phyloP scores from a whole-genome alignment of 2,329 filamentous ascomycete species.

The Xylariaceae sp. region DNA sequence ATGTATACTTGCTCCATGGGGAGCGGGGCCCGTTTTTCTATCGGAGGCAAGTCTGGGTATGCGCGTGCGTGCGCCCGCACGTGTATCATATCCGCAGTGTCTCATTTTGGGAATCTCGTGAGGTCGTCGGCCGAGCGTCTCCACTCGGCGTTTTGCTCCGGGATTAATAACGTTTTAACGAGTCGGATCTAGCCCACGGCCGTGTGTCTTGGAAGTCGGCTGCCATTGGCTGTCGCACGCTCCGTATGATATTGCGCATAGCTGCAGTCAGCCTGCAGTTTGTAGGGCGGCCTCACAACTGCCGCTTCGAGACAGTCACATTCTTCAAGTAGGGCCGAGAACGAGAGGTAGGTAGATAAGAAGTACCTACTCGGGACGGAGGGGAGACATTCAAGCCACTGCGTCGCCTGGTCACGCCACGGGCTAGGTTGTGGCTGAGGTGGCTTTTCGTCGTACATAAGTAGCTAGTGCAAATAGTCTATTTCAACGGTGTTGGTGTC shows the following conservation, averaged over 20 bases:
- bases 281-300: neutral
- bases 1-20: slow-evolving; percentile 22
- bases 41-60: neutral
- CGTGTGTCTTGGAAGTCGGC: slow-evolving; percentile 7
- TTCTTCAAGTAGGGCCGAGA: neutral
- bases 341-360: too few relatives aligned
- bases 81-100: neutral
- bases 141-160: slow-evolving; percentile 1
- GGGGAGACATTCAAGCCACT: too few relatives aligned
- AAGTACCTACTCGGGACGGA: too few relatives aligned
- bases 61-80: neutral
- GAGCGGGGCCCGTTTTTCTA: neutral
- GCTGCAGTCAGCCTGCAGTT: neutral
- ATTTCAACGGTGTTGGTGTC: too few relatives aligned
- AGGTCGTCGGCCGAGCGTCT: slow-evolving; percentile 1
- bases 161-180: slow-evolving; percentile 9
- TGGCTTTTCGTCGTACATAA: too few relatives aligned
- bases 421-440: too few relatives aligned
- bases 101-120: slow-evolving; percentile 2
- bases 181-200: slow-evolving; percentile 10
- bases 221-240: slow-evolving; percentile 10
- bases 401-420: too few relatives aligned
- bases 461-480: too few relatives aligned
- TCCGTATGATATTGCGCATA: neutral
- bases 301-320: neutral